These are phyloP conservation scores for Plasmodium fragile DNA, from an alignment of 169 alveolate genomes.

Conservation along the genomic window DNA sequence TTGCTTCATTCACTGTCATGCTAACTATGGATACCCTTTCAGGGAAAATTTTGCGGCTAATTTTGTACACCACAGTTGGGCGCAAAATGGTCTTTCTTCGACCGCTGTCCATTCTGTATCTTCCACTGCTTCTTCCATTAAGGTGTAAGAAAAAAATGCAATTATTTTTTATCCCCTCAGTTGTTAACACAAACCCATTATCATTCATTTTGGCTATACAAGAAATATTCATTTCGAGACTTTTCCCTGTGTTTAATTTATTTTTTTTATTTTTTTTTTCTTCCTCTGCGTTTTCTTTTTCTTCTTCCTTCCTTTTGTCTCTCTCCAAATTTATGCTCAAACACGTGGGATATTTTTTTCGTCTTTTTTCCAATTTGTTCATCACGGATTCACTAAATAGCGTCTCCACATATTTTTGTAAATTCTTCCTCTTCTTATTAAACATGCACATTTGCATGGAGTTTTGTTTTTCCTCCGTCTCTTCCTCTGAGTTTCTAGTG, in stretches of 20 bases:
- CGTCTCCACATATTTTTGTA: slow-evolving; percentile 30
- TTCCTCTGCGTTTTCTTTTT: slow-evolving; percentile 29
- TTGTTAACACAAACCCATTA: slow-evolving; percentile 19
- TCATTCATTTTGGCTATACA: slow-evolving; percentile 28
- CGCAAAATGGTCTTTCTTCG: neutral
- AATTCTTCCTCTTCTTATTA: slow-evolving; percentile 25
- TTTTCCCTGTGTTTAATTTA: neutral
- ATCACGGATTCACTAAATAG: neutral
- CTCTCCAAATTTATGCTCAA: slow-evolving; percentile 34
- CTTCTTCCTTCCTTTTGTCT: slow-evolving; percentile 13
- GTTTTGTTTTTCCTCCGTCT: neutral
- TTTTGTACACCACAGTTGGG: slow-evolving; percentile 33
- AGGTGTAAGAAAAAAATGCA: slow-evolving; percentile 26
- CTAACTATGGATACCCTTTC: slow-evolving; percentile 1
- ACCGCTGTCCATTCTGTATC: neutral
- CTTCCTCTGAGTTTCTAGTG: neutral
- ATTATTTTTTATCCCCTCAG: slow-evolving; percentile 43
- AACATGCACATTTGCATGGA: neutral
- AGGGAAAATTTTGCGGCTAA: neutral
- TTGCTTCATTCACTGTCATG: slow-evolving; percentile 35
- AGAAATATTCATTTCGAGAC: slow-evolving; percentile 14
- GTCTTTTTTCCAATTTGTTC: slow-evolving; percentile 3
- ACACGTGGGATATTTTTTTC: neutral
- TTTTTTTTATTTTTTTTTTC: neutral
- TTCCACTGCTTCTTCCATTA: neutral